Percentiles rank a stretch among this genome's conserved stretches.
Evolutionary conservation across 2,329 filamentous ascomycete species (phyloP).

Genomic region (Xylariaceae sp.): DNA sequence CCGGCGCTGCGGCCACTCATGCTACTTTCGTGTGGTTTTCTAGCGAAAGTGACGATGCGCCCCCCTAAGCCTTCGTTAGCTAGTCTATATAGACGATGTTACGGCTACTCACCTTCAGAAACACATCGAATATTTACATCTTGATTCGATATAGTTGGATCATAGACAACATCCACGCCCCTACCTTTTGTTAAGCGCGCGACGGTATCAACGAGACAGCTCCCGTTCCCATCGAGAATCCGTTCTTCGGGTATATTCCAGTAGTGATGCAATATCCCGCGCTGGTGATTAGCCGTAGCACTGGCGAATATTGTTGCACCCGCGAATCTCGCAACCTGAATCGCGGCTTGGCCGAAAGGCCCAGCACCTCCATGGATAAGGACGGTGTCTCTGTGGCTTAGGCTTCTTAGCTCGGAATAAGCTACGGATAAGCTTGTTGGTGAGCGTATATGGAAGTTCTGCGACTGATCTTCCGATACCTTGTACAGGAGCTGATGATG

Average conservation of each 20-base stretch:
- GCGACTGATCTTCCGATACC: not conserved
- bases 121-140: slow-evolving; percentile 41
- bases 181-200: slow-evolving; percentile 35
- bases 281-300: slow-evolving; percentile 41
- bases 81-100: not conserved
- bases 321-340: slow-evolving; percentile 43
- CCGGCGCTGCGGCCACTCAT: not conserved
- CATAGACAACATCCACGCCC: slow-evolving; percentile 50
- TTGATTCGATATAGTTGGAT: slow-evolving; percentile 39
- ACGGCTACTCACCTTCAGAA: slow-evolving; percentile 15
- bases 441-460: slow-evolving; percentile 25
- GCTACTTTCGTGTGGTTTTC: slow-evolving; percentile 9
- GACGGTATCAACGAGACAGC: slow-evolving; percentile 39
- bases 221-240: slow-evolving; percentile 43
- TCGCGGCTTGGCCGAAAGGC: slow-evolving; percentile 46
- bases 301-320: slow-evolving; percentile 49
- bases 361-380: slow-evolving; percentile 50
- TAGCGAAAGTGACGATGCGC: slow-evolving; percentile 19
- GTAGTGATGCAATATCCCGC: slow-evolving; percentile 35
- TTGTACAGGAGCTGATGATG: slow-evolving; percentile 42
- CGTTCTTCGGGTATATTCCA: slow-evolving; percentile 40
- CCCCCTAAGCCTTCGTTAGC: slow-evolving; percentile 19
- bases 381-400: slow-evolving; percentile 37
- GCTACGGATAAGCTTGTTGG: slow-evolving; percentile 47
- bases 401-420: slow-evolving; percentile 45